Evolutionary conservation across 2,329 filamentous ascomycete species (phyloP).

Genomic region (Chrysoporthe austroafricana): DNA sequence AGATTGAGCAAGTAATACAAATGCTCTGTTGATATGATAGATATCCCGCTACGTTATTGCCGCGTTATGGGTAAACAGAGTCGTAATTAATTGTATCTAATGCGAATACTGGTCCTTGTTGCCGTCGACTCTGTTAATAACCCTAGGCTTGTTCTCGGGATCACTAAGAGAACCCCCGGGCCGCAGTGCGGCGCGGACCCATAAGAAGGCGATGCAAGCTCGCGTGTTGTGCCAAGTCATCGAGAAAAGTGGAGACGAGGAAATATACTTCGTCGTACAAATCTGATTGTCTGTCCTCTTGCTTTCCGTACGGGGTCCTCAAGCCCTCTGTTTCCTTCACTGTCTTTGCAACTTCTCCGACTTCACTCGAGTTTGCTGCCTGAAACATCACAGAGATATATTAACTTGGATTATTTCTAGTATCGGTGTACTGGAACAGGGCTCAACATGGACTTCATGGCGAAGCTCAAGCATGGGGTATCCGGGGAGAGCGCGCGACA

Average conservation of each 20-base stretch:
- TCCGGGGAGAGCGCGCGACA: neutral
- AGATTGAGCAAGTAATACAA: neutral
- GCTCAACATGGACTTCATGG: neutral
- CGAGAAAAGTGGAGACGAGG: conserved; percentile 5
- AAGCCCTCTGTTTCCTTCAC: neutral
- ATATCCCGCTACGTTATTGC: too few species aligned
- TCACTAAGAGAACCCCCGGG: neutral
- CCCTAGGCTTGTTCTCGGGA: neutral
- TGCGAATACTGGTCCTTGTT: neutral
- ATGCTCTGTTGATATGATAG: neutral
- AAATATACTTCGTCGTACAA: neutral
- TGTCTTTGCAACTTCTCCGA: neutral
- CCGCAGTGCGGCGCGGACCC: neutral
- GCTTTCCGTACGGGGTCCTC: neutral
- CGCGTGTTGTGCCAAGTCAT: conserved; percentile 4
- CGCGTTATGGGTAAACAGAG: neutral
- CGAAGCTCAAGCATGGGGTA: neutral
- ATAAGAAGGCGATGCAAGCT: neutral
- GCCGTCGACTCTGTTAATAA: neutral
- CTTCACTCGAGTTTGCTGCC: neutral
- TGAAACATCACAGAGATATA: neutral
- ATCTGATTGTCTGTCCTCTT: neutral
- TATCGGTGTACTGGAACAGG: neutral
- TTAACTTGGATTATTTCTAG: neutral
- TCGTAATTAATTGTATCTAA: neutral